Evolutionary conservation across 2,329 filamentous ascomycete species (phyloP), one percentile per base, ranked within the genome.

Genomic region (Aureobasidium sp.): DNA sequence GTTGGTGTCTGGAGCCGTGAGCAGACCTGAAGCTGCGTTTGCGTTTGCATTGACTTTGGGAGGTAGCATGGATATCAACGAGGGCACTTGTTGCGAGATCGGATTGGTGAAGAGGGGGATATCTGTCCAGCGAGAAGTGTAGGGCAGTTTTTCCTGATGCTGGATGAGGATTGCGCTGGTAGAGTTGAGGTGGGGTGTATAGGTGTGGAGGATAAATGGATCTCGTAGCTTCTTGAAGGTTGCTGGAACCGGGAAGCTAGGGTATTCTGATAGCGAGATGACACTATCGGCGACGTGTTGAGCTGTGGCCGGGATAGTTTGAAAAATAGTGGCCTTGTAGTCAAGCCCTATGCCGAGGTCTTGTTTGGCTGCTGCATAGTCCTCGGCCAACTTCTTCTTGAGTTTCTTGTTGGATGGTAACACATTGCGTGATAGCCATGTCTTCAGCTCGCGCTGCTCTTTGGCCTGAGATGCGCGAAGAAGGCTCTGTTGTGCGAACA

Each of bases 311-410:
- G 48, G 60, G 3, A 62, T 56, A 8, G 41, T 53, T 20, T 61
- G 49, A 29, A 61, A 52, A n/a, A 61, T 45, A n/a, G 58, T 53
- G 17, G 42, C 48, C 20, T 39, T 45, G 20, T 48, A 41, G n/a
- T 62, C 60, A 9, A 62, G 39, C 9, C 60, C 51, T 20, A 62
- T 62, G 17, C 60, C 60, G 3, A 62, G 39, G 15, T 62, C 60
- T 31, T 53, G n/a, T 31, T 37, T 55, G 25, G 60, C 60, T 60
- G 22, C 57, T 17, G n/a, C 57, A 29, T 37, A 34, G 25, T 60
- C 57, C 36, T 60, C 44, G 3, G 57, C 57, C 25, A 60, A 22
- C 34, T 49, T 49, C n/a, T 41, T 60, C 45, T 51, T 41, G 7
- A 60, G 44, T n/a, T 49, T 51, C 9, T 60, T 51, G 45, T 60